Evolutionary conservation across 2,329 filamentous ascomycete species (phyloP).

Genomic region (Anthostomella pinea): DNA sequence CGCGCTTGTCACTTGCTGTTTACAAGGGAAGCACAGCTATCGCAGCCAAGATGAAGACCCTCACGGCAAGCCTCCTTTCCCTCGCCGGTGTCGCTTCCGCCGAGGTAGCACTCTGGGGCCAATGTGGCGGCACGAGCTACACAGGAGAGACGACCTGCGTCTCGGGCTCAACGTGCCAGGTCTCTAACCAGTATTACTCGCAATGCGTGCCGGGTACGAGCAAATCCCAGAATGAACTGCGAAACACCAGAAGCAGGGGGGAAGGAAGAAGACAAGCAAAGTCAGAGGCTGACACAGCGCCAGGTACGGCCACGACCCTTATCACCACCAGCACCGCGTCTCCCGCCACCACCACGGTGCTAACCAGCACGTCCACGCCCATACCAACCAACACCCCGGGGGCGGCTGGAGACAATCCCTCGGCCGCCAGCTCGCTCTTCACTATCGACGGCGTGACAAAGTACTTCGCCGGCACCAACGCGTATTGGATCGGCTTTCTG

Average conservation of each 20-base stretch:
- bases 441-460: constrained; percentile 40
- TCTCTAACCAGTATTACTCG: constrained; percentile 34
- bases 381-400: constrained; percentile 3
- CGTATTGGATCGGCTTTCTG: constrained; percentile 52
- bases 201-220: constrained; percentile 32
- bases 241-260: neutral
- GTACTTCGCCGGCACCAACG: constrained; percentile 51
- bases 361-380: constrained; percentile 1
- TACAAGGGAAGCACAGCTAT: too few species aligned
- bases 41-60: constrained; percentile 22
- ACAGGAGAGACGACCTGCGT: constrained; percentile 31
- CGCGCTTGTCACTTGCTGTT: too few species aligned
- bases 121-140: constrained; percentile 36
- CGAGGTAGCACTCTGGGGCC: constrained; percentile 27
- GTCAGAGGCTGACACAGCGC: constrained; percentile 7
- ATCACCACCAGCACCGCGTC: constrained; percentile 13
- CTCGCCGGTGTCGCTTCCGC: constrained; percentile 22
- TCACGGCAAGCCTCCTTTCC: constrained; percentile 18
- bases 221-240: neutral
- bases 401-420: neutral
- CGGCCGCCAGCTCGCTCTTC: constrained; percentile 30
- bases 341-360: constrained; percentile 10
- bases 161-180: constrained; percentile 28
- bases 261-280: constrained; percentile 3
- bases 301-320: constrained; percentile 10